A percentile compares a stretch with the other conserved stretches of the same genome.
These are phyloP conservation scores for Alternaria arbusti DNA, from an alignment of 2,329 filamentous ascomycete species.

Conservation along the genomic window DNA sequence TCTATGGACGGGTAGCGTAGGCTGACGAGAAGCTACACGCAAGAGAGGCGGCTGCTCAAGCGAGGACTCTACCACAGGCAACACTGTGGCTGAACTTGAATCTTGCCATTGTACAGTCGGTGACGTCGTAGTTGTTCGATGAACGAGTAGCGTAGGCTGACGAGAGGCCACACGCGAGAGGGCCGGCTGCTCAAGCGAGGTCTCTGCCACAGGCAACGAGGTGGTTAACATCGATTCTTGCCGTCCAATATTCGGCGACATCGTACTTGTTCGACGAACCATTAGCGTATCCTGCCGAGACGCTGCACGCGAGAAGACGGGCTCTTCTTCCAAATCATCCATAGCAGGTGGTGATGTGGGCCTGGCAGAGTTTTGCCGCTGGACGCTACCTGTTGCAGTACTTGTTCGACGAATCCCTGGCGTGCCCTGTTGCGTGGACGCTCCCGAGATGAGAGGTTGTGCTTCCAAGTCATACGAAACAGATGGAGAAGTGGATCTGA, in stretches of 20 bases:
- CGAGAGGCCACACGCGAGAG: background rate
- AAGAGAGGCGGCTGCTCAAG: background rate
- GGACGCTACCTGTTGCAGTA: background rate
- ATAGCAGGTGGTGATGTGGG: conserved; percentile 2
- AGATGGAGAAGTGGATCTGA: background rate
- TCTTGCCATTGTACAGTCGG: background rate
- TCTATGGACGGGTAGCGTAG: background rate
- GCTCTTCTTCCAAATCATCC: conserved; percentile 2
- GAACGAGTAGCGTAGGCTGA: background rate
- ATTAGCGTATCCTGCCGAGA: background rate
- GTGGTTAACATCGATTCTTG: background rate
- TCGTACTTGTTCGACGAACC: background rate
- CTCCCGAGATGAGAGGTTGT: background rate
- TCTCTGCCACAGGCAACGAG: background rate
- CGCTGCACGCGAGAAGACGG: background rate
- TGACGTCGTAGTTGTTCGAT: background rate
- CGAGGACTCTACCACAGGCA: background rate
- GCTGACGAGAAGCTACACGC: background rate
- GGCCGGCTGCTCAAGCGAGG: background rate
- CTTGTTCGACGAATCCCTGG: background rate
- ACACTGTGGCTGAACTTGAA: background rate
- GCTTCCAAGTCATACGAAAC: conserved; percentile 6
- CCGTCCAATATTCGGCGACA: background rate
- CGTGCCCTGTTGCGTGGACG: background rate
- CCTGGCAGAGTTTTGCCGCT: background rate